Evolutionary conservation across 208 protist species (phyloP), one percentile per base, ranked within the genome.

Genomic region (Acanthamoeba rhysodes): DNA sequence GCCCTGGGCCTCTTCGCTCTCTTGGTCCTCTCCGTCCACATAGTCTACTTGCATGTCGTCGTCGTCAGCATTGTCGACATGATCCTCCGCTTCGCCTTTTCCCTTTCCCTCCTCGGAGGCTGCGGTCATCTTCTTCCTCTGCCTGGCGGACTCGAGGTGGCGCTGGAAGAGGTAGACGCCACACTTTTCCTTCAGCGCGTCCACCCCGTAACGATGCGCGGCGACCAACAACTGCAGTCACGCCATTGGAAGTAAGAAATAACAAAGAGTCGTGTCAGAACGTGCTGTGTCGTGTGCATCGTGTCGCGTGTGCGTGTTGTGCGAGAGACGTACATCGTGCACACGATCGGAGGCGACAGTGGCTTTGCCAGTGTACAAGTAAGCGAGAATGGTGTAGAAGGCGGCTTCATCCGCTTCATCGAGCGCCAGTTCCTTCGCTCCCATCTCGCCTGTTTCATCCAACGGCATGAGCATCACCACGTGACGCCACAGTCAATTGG

Each of bases 311-410:
- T 34, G 22, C 45, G 48, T 50, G 48, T 9, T 62, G 55, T 68
- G 62, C 22, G 22, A 1, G 12, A 27, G 24, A n/a, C 59, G 62
- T 90, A 90, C 80, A n/a, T 16, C 45, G 53, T 45, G 80, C 29
- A 64, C 80, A 14, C 45, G 45, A 5, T 90, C 80, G 50, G 80
- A 5, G 12, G 45, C 29, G 53, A 90, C 16, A 12, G 80, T 32
- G 14, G 32, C 50, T n/a, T 64, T 3, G 24, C 80, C 80, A 29
- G 80, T 90, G 80, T 90, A 90, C n/a, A 90, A 66, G 80, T 90
- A 90, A 8, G 45, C 50, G 4, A 90, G 53, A 9, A 90, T 18
- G 50, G 32, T n/a, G 0, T 64, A 2, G 53, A 90, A 90, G 16
- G 80, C 50, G 24, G 10, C 80, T 29, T 90, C 80, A 53, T 90